These are phyloP conservation scores for Hypoxylon sp. DNA, from an alignment of 2,329 filamentous ascomycete genomes.

Conservation along the genomic window DNA sequence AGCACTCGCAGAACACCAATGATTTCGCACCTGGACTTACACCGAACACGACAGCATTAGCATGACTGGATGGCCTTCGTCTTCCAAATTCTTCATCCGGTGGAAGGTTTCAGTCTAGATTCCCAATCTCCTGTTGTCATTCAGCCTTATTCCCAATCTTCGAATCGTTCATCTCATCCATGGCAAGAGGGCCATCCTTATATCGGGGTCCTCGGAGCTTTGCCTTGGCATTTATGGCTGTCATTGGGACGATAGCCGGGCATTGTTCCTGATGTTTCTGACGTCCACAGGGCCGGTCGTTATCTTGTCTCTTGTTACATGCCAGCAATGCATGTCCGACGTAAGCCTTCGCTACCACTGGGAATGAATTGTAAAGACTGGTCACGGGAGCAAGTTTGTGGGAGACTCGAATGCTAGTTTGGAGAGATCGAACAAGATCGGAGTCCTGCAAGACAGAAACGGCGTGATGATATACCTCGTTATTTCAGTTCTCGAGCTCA, in stretches of 20 bases:
- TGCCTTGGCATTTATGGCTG: constrained; percentile 21
- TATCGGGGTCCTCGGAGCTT: constrained; percentile 29
- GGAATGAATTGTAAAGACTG: constrained; percentile 15
- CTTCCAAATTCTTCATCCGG: constrained; percentile 19
- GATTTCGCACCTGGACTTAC: constrained; percentile 41
- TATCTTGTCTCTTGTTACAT: constrained; percentile 18
- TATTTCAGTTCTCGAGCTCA: constrained; percentile 23
- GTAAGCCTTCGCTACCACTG: constrained; percentile 6
- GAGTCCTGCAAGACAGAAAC: constrained; percentile 10
- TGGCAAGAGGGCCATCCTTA: constrained; percentile 19
- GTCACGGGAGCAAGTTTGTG: constrained; percentile 18
- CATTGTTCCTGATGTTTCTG: constrained; percentile 20
- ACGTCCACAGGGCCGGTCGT: constrained; percentile 12
- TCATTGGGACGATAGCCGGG: constrained; percentile 16
- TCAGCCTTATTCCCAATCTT: constrained; percentile 16
- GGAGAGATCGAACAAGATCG: constrained; percentile 14
- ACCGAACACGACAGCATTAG: constrained; percentile 48
- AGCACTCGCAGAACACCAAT: constrained; percentile 40
- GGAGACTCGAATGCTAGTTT: neutral
- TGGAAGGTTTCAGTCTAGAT: constrained; percentile 18
- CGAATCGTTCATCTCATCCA: constrained; percentile 18
- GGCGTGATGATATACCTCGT: constrained; percentile 10
- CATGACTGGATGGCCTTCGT: constrained; percentile 34
- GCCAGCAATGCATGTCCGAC: constrained; percentile 21
- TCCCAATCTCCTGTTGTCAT: constrained; percentile 12